Evolutionary conservation across 306 rosid genomes (phyloP), one percentile per base, ranked within the genome.

Genomic region (Pterocarpus macrocarpus): DNA sequence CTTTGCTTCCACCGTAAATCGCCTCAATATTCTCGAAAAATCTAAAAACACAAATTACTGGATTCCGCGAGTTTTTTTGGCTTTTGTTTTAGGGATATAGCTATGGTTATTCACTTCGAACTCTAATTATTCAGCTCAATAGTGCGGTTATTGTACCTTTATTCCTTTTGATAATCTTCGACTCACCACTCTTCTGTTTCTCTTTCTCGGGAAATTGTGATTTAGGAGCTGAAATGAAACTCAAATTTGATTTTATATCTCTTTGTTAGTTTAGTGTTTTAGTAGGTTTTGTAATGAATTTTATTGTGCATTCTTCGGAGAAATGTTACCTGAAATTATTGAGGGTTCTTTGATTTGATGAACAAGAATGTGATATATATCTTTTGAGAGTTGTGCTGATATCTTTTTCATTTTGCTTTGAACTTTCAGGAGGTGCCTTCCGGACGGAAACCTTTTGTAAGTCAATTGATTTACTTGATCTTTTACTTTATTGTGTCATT

Each of bases 381-480:
- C 52, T 44, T 36, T 84, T 71, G 64, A 43, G 64, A 49, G 13
- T 36, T 62, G n/a, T 41, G 32, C 90, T 88, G 85, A 90, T 82
- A 36, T 80, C 4, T 10, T 77, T 75, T 41, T 74, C 0, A 0
- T 84, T 61, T 0, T 75, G 14, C 59, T 83, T 82, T 86, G 78
- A 70, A 79, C 63, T 85, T 87, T 81, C 98, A 96, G 98, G 88
- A 92, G 84, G 36, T 92, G 97, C 86, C 85, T 93, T 59, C n/a
- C 74, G 1, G 97, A 96, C 83, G 99, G 98, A 78, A 96, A 96
- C 68, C 94, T 96, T 44, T 82, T 93, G 99, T 93, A 90, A 96
- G 99, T 90, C 32, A 9, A 47, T 50, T 50, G 47, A 15, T 47
- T 12, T 66, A 52, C 78, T 71, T 62, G 14, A 66, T 12, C 22